phyloP scores from a whole-genome alignment of 2,329 filamentous ascomycete species.

The Tolypocladium inflatum region DNA sequence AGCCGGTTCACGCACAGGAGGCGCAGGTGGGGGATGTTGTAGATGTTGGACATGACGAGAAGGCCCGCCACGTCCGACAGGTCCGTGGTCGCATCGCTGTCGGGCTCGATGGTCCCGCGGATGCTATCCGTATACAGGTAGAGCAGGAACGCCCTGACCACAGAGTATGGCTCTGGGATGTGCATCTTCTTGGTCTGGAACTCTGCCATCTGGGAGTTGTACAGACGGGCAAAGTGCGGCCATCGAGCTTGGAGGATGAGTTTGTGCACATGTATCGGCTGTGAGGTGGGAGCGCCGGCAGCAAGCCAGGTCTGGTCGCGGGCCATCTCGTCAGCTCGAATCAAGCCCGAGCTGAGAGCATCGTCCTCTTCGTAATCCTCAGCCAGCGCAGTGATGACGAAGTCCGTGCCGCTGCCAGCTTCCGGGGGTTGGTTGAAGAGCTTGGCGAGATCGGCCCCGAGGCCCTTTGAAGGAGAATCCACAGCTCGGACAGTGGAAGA shows the following conservation, averaged over 20 bases:
- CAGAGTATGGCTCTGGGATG: constrained; percentile 89
- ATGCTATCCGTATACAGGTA: constrained; percentile 97
- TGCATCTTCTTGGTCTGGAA: constrained; percentile 97
- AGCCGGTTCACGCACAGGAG: constrained; percentile 86
- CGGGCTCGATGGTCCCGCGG: constrained; percentile 37
- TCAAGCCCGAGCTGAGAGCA: constrained; percentile 40
- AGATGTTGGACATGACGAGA: constrained; percentile 95
- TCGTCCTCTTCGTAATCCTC: constrained; percentile 66
- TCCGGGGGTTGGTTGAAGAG: constrained; percentile 85
- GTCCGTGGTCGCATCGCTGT: constrained; percentile 62
- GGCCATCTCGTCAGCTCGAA: constrained; percentile 32
- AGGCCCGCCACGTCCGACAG: constrained; percentile 86
- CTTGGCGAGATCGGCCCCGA: constrained; percentile 76
- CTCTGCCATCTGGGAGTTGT: constrained; percentile 90
- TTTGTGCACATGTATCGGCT: constrained; percentile 87
- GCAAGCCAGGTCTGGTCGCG: constrained; percentile 47
- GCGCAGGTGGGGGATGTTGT: constrained; percentile 89
- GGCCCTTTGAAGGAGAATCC: constrained; percentile 51
- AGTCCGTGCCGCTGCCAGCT: constrained; percentile 78
- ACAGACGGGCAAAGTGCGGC: constrained; percentile 91
- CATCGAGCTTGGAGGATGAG: constrained; percentile 91
- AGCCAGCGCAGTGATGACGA: constrained; percentile 80
- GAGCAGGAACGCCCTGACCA: constrained; percentile 89
- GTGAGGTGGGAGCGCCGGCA: constrained; percentile 57
- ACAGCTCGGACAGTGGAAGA: constrained; percentile 35